A percentile compares a stretch with the other conserved stretches of the same genome.
Conservation (phyloP, 306 rosid genomes). For the Nissolia schottii region DNA sequence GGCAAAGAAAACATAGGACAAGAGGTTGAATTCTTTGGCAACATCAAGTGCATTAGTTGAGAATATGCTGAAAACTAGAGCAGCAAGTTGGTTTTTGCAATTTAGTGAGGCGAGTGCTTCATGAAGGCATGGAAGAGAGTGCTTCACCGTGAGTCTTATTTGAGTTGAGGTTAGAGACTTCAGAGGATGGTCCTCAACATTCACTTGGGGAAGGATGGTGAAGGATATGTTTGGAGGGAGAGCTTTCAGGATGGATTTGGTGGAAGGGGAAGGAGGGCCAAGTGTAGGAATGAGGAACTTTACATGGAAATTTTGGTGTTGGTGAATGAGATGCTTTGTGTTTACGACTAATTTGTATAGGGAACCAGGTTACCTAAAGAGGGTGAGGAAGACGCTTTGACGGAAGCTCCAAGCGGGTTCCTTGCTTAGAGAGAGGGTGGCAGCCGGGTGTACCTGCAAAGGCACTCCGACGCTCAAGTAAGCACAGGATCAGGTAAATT, state of each 20-base stretch:
- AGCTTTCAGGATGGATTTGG: not conserved
- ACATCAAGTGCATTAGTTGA: not conserved
- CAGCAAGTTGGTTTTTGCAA: not conserved
- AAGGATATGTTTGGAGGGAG: not conserved
- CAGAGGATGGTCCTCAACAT: not conserved
- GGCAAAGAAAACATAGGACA: not conserved
- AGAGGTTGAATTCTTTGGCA: slow-evolving; percentile 7
- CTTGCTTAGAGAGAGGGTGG: no score
- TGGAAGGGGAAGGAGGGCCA: not conserved
- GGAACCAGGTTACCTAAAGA: no score
- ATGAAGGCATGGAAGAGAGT: not conserved
- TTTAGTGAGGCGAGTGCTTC: not conserved
- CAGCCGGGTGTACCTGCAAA: no score
- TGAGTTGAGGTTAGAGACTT: not conserved
- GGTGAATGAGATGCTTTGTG: no score
- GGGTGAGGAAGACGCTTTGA: no score
- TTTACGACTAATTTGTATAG: no score
- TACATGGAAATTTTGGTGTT: not conserved
- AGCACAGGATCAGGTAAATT: no score
- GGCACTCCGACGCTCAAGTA: no score
- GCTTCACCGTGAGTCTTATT: not conserved
- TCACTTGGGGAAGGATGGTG: not conserved
- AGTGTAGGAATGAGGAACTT: not conserved
- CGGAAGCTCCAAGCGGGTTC: no score
- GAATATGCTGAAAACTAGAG: not conserved